phyloP scores from a whole-genome alignment of 2,329 filamentous ascomycete genomes.

The Penicillium sumatraense region DNA sequence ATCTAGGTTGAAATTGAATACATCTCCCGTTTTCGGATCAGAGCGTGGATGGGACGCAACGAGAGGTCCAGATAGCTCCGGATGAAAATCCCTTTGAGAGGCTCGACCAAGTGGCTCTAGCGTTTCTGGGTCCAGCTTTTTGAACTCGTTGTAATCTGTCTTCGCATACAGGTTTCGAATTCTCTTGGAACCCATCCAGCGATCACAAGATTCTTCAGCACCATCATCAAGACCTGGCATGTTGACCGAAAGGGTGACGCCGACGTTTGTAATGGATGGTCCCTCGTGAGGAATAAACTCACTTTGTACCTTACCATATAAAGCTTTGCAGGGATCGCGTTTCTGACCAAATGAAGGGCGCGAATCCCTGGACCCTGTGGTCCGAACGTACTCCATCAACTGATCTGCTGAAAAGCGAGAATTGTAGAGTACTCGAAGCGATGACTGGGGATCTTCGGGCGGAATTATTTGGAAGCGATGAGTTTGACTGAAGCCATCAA shows the following conservation, averaged over 20 bases:
- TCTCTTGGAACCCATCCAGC: conserved; percentile 36
- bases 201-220: conserved; percentile 23
- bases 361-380: conserved; percentile 60
- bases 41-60: conserved; percentile 73
- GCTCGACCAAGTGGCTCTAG: conserved; percentile 73
- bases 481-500: conserved; percentile 72
- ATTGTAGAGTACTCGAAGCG: conserved; percentile 66
- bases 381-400: conserved; percentile 64
- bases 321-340: conserved; percentile 72
- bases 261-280: conserved; percentile 66
- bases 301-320: conserved; percentile 68
- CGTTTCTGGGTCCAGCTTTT: conserved; percentile 70
- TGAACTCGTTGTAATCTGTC: conserved; percentile 61
- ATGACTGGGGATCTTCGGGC: conserved; percentile 34
- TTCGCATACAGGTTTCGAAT: conserved; percentile 62
- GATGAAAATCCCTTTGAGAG: conserved; percentile 66
- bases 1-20: conserved; percentile 82
- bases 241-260: conserved; percentile 69
- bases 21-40: conserved; percentile 73
- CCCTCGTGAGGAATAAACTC: conserved; percentile 48
- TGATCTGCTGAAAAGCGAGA: conserved; percentile 71
- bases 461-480: conserved; percentile 73
- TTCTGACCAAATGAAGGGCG: conserved; percentile 72
- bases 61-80: conserved; percentile 67
- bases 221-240: conserved; percentile 59